These are phyloP conservation scores for Knufia fluminis DNA, from an alignment of 2,329 filamentous ascomycete genomes.

Conservation along the genomic window DNA sequence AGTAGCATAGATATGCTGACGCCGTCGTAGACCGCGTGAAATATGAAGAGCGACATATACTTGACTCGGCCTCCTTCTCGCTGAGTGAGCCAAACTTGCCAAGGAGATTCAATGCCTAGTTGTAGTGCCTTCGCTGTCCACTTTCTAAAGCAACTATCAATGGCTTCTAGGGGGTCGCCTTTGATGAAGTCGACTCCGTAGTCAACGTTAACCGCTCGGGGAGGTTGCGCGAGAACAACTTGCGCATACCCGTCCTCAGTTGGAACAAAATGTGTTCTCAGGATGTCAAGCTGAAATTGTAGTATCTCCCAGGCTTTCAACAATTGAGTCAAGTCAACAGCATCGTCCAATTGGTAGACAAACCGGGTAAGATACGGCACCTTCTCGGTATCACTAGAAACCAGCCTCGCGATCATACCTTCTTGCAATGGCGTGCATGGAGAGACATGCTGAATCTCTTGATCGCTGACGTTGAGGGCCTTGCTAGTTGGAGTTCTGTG, in stretches of 20 bases:
- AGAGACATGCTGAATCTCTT: conserved; percentile 60
- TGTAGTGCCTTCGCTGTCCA: conserved; percentile 50
- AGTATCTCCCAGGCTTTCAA: conserved; percentile 49
- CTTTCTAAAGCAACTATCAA: conserved; percentile 30
- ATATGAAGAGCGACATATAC: conserved; percentile 57
- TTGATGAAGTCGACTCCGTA: neutral
- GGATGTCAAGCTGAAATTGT: conserved; percentile 48
- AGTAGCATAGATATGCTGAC: conserved; percentile 65
- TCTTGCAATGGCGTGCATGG: conserved; percentile 82
- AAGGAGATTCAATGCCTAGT: conserved; percentile 27
- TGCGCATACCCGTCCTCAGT: conserved; percentile 72
- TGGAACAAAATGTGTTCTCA: conserved; percentile 63
- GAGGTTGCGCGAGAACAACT: conserved; percentile 38
- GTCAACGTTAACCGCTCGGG: neutral
- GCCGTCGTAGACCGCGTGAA: conserved; percentile 83
- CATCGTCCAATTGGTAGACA: conserved; percentile 43
- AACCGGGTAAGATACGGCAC: conserved; percentile 73
- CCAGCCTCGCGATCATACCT: conserved; percentile 67
- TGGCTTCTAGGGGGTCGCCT: neutral
- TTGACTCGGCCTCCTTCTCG: conserved; percentile 19
- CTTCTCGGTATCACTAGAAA: conserved; percentile 42
- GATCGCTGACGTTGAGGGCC: conserved; percentile 41
- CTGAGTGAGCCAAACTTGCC: conserved; percentile 27
- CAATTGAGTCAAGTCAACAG: conserved; percentile 42
- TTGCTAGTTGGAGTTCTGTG: conserved; percentile 46